Percentiles rank a stretch among this genome's conserved stretches.
Evolutionary conservation across 2,329 filamentous ascomycete genomes (phyloP).

Genomic region (Pseudogymnoascus sp.): DNA sequence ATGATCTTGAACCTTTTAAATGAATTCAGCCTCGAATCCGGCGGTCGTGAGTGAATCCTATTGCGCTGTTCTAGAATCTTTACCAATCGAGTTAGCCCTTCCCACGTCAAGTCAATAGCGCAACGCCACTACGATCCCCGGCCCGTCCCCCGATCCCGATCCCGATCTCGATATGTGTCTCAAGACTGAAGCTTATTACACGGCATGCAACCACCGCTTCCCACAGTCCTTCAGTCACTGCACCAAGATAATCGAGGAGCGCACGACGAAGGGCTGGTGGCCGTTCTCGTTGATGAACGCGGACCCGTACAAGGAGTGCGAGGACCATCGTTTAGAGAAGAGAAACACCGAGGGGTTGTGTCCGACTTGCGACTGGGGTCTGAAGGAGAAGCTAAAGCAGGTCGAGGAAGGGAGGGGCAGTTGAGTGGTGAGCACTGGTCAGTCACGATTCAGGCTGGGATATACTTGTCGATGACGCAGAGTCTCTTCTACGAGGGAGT

Average conservation of each 20-base stretch:
- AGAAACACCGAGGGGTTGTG: conserved; percentile 2
- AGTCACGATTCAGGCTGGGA: background rate
- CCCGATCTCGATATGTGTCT: background rate
- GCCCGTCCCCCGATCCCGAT: background rate
- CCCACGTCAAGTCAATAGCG: background rate
- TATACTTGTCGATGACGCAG: background rate
- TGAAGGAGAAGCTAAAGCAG: background rate
- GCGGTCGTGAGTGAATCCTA: background rate
- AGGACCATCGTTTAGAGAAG: background rate
- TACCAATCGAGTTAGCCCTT: background rate
- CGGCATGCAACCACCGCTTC: background rate
- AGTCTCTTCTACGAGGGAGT: background rate
- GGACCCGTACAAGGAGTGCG: conserved; percentile 3
- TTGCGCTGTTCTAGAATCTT: background rate
- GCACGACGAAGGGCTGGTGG: background rate
- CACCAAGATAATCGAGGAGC: conserved; percentile 1
- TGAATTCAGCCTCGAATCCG: background rate
- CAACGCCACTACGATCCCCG: background rate
- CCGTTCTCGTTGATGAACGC: background rate
- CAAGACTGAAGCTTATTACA: conserved; percentile 4
- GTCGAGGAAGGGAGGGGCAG: background rate
- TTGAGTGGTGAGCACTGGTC: background rate
- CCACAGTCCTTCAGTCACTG: background rate
- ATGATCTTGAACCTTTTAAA: background rate
- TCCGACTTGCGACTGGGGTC: background rate